Evolutionary conservation across 306 rosid species (phyloP).

Genomic region (Corylus heterophylla): DNA sequence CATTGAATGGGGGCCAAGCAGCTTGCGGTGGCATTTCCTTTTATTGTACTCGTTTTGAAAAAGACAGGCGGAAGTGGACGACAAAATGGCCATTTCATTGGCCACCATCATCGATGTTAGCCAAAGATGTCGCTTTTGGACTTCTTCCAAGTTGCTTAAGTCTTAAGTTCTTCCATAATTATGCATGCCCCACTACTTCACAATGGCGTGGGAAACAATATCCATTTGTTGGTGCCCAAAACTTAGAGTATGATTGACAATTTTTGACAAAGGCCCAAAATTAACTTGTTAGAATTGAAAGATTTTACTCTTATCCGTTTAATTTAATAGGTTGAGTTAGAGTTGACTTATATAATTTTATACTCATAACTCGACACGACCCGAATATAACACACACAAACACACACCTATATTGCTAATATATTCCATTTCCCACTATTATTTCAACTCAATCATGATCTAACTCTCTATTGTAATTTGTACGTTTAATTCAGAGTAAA

Average conservation of each 20-base stretch:
- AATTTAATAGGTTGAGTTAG: too few species aligned
- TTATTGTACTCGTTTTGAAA: constrained; percentile 9
- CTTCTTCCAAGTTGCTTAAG: constrained; percentile 31
- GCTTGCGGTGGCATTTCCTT: not conserved
- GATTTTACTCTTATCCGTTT: too few species aligned
- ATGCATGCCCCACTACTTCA: not conserved
- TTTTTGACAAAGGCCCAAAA: too few species aligned
- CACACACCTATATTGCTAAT: too few species aligned
- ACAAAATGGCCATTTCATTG: constrained; percentile 22
- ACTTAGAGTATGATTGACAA: too few species aligned
- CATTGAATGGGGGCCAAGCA: not conserved
- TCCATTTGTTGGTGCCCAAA: not conserved
- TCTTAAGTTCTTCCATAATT: constrained; percentile 14
- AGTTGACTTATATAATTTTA: too few species aligned
- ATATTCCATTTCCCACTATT: too few species aligned
- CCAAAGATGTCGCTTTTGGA: constrained; percentile 29
- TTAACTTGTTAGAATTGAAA: too few species aligned
- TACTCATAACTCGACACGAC: too few species aligned
- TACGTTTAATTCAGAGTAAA: not conserved
- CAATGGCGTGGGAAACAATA: not conserved
- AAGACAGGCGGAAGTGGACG: constrained; percentile 20
- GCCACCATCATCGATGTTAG: constrained; percentile 35
- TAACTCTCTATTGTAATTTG: not conserved
- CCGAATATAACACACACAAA: too few species aligned
- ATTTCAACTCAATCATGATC: too few species aligned